phyloP scores from a whole-genome alignment of 495 filamentous ascomycete genomes.

The Hamigera avellanea region DNA sequence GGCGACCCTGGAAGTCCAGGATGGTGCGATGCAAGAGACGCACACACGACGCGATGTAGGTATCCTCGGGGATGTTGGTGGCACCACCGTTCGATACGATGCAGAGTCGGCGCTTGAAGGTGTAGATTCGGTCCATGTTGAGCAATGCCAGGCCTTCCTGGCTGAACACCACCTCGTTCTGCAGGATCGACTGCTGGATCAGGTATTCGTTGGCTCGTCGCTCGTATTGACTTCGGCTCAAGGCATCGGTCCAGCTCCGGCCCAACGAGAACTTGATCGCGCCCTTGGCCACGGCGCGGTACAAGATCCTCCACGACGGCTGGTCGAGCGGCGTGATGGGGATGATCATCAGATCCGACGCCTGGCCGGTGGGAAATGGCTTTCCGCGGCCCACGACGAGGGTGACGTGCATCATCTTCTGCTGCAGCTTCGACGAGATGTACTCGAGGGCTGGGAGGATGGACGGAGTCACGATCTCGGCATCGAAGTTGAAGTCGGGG shows the following conservation, averaged over 20 bases:
- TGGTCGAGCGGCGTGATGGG: constrained; percentile 30
- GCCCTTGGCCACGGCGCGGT: constrained; percentile 28
- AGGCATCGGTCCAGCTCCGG: constrained; percentile 31
- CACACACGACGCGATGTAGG: constrained; percentile 36
- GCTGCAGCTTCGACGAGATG: constrained; percentile 34
- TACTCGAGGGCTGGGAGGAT: constrained; percentile 37
- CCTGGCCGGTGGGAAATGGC: constrained; percentile 30
- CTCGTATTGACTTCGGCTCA: constrained; percentile 25
- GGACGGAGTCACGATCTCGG: constrained; percentile 27
- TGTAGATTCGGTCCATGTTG: constrained; percentile 61
- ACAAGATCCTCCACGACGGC: constrained; percentile 24
- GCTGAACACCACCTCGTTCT: constrained; percentile 59
- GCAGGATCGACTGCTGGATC: constrained; percentile 50
- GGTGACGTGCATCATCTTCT: constrained; percentile 34
- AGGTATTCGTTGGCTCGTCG: constrained; percentile 38
- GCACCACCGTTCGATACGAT: constrained; percentile 36
- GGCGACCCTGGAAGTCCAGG: constrained; percentile 43
- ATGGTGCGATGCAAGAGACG: constrained; percentile 52
- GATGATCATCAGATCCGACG: constrained; percentile 34
- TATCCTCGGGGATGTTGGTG: constrained; percentile 16
- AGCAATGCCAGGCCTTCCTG: constrained; percentile 58
- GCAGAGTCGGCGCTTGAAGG: constrained; percentile 54
- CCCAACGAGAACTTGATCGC: constrained; percentile 32
- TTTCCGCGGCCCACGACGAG: constrained; percentile 36
- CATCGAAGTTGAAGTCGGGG: constrained; percentile 30